Evolutionary conservation across 495 filamentous ascomycete genomes (phyloP).

Genomic region (Neurospora sp.): DNA sequence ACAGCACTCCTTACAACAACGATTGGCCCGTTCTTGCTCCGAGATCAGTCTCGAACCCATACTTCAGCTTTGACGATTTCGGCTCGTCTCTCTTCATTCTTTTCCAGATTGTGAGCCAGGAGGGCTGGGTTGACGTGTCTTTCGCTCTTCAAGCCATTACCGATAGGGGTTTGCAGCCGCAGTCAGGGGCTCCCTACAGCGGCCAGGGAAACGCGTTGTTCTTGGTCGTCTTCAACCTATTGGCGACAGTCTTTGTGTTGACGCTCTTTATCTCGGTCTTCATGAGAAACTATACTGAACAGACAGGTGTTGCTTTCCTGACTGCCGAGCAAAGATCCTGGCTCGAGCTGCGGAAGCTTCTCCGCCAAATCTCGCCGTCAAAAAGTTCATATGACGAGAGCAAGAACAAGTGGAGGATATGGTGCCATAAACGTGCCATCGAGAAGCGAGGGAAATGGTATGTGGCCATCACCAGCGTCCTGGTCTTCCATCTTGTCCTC

Average conservation of each 20-base stretch:
- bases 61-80: constrained; percentile 91
- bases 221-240: constrained; percentile 92
- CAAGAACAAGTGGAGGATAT: constrained; percentile 67
- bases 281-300: constrained; percentile 99
- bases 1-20: constrained; percentile 56
- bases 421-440: constrained; percentile 90
- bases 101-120: constrained; percentile 97
- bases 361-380: constrained; percentile 88
- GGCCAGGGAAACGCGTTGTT: constrained; percentile 83
- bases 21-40: constrained; percentile 79
- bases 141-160: constrained; percentile 72
- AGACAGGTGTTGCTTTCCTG: constrained; percentile 93
- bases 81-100: constrained; percentile 85
- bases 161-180: constrained; percentile 61
- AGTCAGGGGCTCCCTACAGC: constrained; percentile 35
- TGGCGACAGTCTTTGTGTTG: constrained; percentile 94
- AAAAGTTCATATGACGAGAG: constrained; percentile 71
- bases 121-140: constrained; percentile 93
- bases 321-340: constrained; percentile 95
- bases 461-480: constrained; percentile 59
- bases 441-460: constrained; percentile 96
- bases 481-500: constrained; percentile 74
- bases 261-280: constrained; percentile 98
- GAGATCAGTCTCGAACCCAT: constrained; percentile 67
- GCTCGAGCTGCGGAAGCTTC: constrained; percentile 87